Evolutionary conservation across 352 stramenopile species (phyloP), one percentile per base, ranked within the genome.

Genomic region (Pelagophyceae sp.): DNA sequence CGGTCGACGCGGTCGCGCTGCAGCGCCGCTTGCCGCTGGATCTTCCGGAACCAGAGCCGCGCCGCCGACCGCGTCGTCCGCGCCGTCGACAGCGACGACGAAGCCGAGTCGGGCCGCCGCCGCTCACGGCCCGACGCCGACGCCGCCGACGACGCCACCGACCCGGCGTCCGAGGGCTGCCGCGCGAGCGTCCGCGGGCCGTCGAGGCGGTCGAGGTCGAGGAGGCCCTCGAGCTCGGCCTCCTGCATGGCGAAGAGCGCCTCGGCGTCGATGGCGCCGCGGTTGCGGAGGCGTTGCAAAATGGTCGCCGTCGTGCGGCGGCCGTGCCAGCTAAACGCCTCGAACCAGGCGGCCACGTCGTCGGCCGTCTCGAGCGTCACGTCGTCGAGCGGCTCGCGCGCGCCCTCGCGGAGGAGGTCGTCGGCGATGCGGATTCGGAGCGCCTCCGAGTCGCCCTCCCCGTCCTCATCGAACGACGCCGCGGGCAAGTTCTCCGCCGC

Each of bases 1-100:
- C 67, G 67, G 1, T 74, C 5, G 5, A 6, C 67, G 2, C 67
- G 67, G 38, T 74, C 67, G 0, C 67, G 67, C 67, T 74, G 67
- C 2, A 74, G 27, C 35, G 25, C 5, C 20, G 67, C 67, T 23
- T 74, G 67, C 0, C 67, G 33, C 38, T 74, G 67, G 20, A 58
- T 11, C 38, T 74, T 74, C 25, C 67, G 67, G 38, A 60, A 33
- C 67, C 67, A 74, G 67, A 74, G 67, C 38, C 17, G 5, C 33
- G 67, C 33, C 27, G 67, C 67, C 5, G 33, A 27, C 61, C 33
- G 61, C n/a, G 61, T 20, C 33, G 29, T 71, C 29, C 3, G 31
- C 3, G 61, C 29, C 5, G 61, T 71, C 29, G 29, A 40, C 29
- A 71, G 61, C 61, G 3, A 27, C n/a, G 29, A 40, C 45, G 45